Base-by-base conservation (phyloP, 2,329 filamentous ascomycete genomes). In the Fusarium armeniacum region DNA sequence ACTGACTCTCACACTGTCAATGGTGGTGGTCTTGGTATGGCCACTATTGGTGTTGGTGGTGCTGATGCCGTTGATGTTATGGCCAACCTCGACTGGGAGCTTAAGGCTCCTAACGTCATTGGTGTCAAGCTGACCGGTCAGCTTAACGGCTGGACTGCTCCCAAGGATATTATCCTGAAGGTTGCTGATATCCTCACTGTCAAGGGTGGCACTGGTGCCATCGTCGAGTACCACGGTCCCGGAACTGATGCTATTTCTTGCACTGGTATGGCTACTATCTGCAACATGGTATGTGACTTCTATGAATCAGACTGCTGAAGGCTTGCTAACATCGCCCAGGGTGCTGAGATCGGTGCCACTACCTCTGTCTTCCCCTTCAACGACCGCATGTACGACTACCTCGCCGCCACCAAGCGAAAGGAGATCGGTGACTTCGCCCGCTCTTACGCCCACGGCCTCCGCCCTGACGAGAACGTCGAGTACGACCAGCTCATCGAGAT, bases 1-100 rank as follows among this genome's bases (percentile, higher is more conserved):
- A 98, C 95, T 75, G 95, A 98, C 82, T 97, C 94, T 61, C 96
- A 99, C 86, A 98, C 96, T 64, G 95, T 95, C 78, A 99, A 99
- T 81, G 95, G 89, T 78, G 95, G 95, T 87, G 95, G 95, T 89
- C 91, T 98, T 62, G 94, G 94, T 81, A 97, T 97, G 91, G 90
- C 88, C 77, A 93, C 93, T 65, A 97, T 98, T 79, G 95, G 94
- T 90, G 95, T 98, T 70, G 95, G 96, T 84, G 95, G 96, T 88
- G 96, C 95, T 78, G 96, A 98, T 84, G 96, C 96, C 63, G 96
- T 98, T 77, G 96, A 99, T 83, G 96, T 98, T 76, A 97, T 99
- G 93, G 94, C 94, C 77, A 91, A 93, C 83, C 89, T 97, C 73
- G 95, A 95, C 65, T 98, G 96, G 96, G 96, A 99, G 83, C 85